A percentile compares a stretch with the other conserved stretches of the same genome.
Evolutionary conservation across 2,329 filamentous ascomycete species (phyloP).

Genomic region (Colletotrichum paranaense): DNA sequence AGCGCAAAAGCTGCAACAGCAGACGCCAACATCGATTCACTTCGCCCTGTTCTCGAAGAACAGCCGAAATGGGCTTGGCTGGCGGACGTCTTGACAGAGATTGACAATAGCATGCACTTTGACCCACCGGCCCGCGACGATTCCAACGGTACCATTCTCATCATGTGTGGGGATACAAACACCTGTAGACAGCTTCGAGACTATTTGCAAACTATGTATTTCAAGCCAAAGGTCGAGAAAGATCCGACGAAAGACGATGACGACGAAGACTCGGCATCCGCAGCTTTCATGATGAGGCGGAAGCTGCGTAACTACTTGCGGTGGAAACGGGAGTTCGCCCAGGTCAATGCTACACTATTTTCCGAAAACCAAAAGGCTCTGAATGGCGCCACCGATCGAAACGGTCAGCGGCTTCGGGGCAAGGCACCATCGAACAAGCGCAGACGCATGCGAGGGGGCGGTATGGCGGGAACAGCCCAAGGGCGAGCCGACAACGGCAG

Average conservation of each 20-base stretch:
- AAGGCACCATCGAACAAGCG: slow-evolving; percentile 86
- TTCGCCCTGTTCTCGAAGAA: slow-evolving; percentile 89
- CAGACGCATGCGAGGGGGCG: slow-evolving; percentile 84
- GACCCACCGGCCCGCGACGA: slow-evolving; percentile 82
- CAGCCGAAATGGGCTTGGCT: slow-evolving; percentile 93
- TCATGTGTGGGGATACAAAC: slow-evolving; percentile 92
- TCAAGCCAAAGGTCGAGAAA: slow-evolving; percentile 66
- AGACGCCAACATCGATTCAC: slow-evolving; percentile 64
- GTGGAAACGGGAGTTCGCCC: slow-evolving; percentile 92
- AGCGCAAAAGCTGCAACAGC: slow-evolving; percentile 59
- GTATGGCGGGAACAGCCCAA: slow-evolving; percentile 65
- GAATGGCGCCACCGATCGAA: slow-evolving; percentile 71
- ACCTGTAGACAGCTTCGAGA: slow-evolving; percentile 91
- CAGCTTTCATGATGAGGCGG: slow-evolving; percentile 88
- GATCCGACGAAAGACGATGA: slow-evolving; percentile 52
- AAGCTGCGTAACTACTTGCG: slow-evolving; percentile 86
- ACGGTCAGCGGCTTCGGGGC: slow-evolving; percentile 62
- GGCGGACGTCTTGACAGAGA: slow-evolving; percentile 91
- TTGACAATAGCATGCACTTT: slow-evolving; percentile 89
- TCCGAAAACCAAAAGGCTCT: slow-evolving; percentile 83
- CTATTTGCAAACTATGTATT: slow-evolving; percentile 91
- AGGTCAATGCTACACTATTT: slow-evolving; percentile 83
- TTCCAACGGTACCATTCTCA: slow-evolving; percentile 90
- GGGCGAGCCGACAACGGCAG: slow-evolving; percentile 79
- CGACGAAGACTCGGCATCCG: slow-evolving; percentile 73